phyloP scores from a whole-genome alignment of 78 protist genomes.

The Tieghemostelium lacteum region DNA sequence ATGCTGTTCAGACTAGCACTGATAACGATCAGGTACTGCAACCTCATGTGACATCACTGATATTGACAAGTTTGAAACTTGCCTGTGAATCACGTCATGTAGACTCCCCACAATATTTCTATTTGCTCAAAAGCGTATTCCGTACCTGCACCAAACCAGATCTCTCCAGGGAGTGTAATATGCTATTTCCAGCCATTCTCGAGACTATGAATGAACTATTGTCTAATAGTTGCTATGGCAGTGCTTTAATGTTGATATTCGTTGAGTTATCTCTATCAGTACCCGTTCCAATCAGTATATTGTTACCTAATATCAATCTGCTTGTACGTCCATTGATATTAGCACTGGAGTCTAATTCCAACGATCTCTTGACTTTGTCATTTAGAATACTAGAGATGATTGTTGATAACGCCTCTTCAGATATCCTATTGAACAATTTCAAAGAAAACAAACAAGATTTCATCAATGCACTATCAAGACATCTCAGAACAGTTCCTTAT shows the following conservation, averaged over 20 bases:
- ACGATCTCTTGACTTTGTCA: conserved; percentile 7
- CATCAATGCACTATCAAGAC: conserved; percentile 34
- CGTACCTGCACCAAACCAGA: conserved; percentile 31
- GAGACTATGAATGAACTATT: conserved; percentile 78
- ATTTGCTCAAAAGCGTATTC: conserved; percentile 14
- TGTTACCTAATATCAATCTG: conserved; percentile 87
- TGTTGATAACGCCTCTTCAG: conserved; percentile 89
- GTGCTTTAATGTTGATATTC: conserved; percentile 65
- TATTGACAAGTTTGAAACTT: conserved; percentile 6
- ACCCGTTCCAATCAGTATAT: conserved; percentile 86
- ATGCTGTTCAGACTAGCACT: conserved; percentile 1
- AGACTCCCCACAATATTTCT: conserved; percentile 27
- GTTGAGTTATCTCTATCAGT: conserved; percentile 94
- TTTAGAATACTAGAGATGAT: conserved; percentile 87
- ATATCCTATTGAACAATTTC: conserved; percentile 61
- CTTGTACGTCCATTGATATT: conserved; percentile 88
- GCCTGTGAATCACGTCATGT: conserved; percentile 14
- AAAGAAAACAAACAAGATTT: conserved; percentile 46
- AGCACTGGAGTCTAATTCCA: conserved; percentile 78
- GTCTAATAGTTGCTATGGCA: conserved; percentile 26
- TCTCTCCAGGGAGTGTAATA: conserved; percentile 22
- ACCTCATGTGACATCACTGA: conserved; percentile 5
- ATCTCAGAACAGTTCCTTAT: conserved; percentile 82
- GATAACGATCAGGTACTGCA: conserved; percentile 15
- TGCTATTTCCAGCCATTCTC: conserved; percentile 65